phyloP scores from a whole-genome alignment of 208 protist genomes.

The Trypanosoma mega region DNA sequence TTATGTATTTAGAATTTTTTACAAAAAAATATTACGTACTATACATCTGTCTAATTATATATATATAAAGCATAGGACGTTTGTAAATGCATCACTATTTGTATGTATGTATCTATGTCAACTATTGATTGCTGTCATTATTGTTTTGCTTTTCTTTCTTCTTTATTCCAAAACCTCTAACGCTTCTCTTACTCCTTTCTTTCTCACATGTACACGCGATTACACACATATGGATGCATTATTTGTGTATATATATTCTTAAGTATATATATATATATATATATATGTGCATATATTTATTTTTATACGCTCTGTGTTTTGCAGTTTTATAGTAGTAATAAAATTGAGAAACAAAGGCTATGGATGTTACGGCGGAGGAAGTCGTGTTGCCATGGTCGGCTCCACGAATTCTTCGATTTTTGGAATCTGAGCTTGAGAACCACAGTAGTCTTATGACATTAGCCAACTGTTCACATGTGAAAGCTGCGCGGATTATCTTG shows the following conservation, averaged over 20 bases:
- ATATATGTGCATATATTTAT: neutral
- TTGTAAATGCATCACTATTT: no score
- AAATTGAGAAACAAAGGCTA: constrained; percentile 9
- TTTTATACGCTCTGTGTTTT: no score
- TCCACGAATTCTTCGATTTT: constrained; percentile 36
- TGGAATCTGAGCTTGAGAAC: constrained; percentile 41
- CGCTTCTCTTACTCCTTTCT: no score
- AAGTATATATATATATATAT: neutral
- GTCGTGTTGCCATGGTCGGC: constrained; percentile 57
- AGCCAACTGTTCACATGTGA: constrained; percentile 49
- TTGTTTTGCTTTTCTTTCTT: neutral
- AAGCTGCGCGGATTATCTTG: constrained; percentile 58
- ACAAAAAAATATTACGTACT: no score
- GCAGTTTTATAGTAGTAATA: no score
- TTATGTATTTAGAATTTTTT: constrained; percentile 9
- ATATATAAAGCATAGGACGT: no score
- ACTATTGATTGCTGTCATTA: neutral
- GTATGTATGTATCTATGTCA: constrained; percentile 5
- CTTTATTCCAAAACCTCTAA: neutral
- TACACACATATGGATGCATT: constrained; percentile 1
- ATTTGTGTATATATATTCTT: constrained; percentile 13
- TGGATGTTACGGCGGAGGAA: constrained; percentile 22
- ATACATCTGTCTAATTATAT: no score
- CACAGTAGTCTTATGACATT: constrained; percentile 33
- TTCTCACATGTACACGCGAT: constrained; percentile 4